Evolutionary conservation across 257 asterid species (phyloP), one percentile per base, ranked within the genome.

Genomic region (Ehretia macrophylla): DNA sequence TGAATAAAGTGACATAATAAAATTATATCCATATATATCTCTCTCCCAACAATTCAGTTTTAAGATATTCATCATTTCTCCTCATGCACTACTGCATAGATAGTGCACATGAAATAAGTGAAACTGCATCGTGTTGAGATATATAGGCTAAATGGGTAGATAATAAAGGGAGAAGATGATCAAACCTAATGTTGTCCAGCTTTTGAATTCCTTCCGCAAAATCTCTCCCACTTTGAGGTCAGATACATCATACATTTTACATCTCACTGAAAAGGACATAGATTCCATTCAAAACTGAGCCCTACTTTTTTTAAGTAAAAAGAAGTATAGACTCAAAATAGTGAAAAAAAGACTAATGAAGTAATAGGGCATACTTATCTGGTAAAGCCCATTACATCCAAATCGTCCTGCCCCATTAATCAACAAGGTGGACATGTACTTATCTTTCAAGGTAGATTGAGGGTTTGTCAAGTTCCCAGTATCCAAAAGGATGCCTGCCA

Each of bases 381-480:
- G 82, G 72, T 84, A 79, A 64, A 89, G 87, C 55, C 97, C 95
- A 23, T 75, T 67, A 65, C 82, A 84, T 67, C 97, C 97, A 69
- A 66, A 89, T 54, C 92, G 83, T 58, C 95, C 97, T 56, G 95
- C 97, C 37, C 94, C 95, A 73, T 79, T 77, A 42, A 89, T 77
- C 69, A 89, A 77, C 78, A 89, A 72, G 32, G 95, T 86, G 17
- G 90, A 85, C 76, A 84, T 81, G 88, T 84, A 86, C 63, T 80
- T 76, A 73, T 89, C 97, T 77, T 81, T 84, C 21, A 85, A 70
- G 18, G 92, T 79, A 66, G 85, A 73, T 8, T 63, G 59, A 32
- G 83, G 60, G 62, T 54, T 80, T 37, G 81, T 68, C 64, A 89
- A 75, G 68, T 89, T 84, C 77, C 75, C 94, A 55, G 94, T 86